These are phyloP conservation scores for Termitomyces bulborhizus DNA, from an alignment of 768 basidiomycete species.

Conservation along the genomic window DNA sequence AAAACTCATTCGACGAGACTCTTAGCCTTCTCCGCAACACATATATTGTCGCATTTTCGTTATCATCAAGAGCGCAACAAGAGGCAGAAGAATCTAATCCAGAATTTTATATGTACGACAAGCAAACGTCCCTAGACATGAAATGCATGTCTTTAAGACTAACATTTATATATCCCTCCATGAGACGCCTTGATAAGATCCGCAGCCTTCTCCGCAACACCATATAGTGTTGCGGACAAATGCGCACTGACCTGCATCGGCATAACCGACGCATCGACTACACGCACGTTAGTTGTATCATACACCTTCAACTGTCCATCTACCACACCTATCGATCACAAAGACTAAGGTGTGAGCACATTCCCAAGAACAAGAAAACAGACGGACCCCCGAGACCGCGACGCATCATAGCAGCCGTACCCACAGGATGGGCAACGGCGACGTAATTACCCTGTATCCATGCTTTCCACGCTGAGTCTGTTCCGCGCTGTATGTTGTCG, in stretches of 20 bases:
- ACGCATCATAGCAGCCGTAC: conserved; percentile 18
- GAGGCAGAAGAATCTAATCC: neutral
- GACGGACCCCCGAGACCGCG: neutral
- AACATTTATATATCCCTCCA: no score
- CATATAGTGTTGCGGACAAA: conserved; percentile 41
- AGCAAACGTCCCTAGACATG: neutral
- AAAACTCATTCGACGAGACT: no score
- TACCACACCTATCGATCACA: conserved; percentile 35
- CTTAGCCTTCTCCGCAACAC: no score
- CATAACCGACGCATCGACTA: conserved; percentile 45
- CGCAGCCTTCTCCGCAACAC: conserved; percentile 51
- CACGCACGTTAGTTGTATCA: conserved; percentile 42
- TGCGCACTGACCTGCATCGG: conserved; percentile 45
- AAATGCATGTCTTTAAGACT: no score
- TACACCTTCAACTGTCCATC: conserved; percentile 39
- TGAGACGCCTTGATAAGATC: conserved; percentile 40
- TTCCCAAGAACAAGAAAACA: neutral
- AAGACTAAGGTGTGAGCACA: neutral
- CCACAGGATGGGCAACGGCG: conserved; percentile 44
- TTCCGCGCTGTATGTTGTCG: conserved; percentile 35
- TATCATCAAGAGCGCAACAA: no score
- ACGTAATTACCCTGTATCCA: conserved; percentile 39
- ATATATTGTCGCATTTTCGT: no score
- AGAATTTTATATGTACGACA: neutral
- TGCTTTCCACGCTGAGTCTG: conserved; percentile 36